Conservation (phyloP, 257 asterid species). For the Cinchona pubescens region DNA sequence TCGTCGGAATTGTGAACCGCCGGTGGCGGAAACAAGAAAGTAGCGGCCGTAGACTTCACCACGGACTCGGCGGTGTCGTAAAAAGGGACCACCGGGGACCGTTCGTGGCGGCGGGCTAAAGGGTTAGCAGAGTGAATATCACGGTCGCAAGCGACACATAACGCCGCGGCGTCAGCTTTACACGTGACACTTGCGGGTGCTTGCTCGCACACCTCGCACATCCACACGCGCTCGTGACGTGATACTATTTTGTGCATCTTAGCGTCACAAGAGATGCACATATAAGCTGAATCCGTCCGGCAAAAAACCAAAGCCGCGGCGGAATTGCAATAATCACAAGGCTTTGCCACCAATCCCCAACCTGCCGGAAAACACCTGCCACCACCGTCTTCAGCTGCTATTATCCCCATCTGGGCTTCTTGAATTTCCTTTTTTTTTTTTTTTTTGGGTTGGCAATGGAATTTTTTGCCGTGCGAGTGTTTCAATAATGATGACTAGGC, state of each 20-base stretch:
- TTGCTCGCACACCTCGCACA: constrained; percentile 85
- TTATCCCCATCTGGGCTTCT: constrained; percentile 19
- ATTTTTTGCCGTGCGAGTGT: background rate
- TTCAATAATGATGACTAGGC: constrained; percentile 23
- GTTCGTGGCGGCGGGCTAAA: constrained; percentile 57
- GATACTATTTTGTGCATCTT: constrained; percentile 29
- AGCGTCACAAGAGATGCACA: constrained; percentile 68
- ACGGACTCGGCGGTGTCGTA: constrained; percentile 58
- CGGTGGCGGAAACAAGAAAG: constrained; percentile 21
- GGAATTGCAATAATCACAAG: constrained; percentile 67
- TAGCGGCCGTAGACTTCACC: constrained; percentile 42
- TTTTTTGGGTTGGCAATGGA: background rate
- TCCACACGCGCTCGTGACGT: constrained; percentile 70
- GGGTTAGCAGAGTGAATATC: constrained; percentile 87
- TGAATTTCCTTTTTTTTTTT: background rate
- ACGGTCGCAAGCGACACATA: constrained; percentile 67
- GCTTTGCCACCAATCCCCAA: constrained; percentile 44
- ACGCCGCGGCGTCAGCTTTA: constrained; percentile 78
- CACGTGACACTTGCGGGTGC: constrained; percentile 69
- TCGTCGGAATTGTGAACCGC: background rate
- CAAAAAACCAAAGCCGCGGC: constrained; percentile 71
- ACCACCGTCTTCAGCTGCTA: constrained; percentile 22
- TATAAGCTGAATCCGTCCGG: constrained; percentile 51
- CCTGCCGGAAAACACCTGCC: constrained; percentile 38
- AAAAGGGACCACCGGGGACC: constrained; percentile 49